Evolutionary conservation across 108 stramenopile genomes (phyloP).

Genomic region (Nitzschia putrida): DNA sequence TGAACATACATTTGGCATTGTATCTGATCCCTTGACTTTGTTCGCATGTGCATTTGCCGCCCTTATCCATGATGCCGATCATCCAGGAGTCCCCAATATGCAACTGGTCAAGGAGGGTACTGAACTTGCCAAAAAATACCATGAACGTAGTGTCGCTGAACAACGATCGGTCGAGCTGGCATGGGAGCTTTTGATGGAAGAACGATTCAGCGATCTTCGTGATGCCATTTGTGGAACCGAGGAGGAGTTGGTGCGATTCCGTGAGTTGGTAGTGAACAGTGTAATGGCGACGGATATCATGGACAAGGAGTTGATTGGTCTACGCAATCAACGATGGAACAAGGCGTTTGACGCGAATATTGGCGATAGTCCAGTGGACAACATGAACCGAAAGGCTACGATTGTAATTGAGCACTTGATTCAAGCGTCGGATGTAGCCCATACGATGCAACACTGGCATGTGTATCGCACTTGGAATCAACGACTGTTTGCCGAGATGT

Average conservation of each 20-base stretch:
- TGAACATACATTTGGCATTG: slow-evolving; percentile 18
- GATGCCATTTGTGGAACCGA: background rate
- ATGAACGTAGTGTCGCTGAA: slow-evolving; percentile 47
- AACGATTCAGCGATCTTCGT: slow-evolving; percentile 28
- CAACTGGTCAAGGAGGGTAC: slow-evolving; percentile 50
- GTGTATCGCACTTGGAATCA: slow-evolving; percentile 21
- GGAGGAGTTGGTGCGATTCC: slow-evolving; percentile 15
- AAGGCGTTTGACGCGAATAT: slow-evolving; percentile 8
- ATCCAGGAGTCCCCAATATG: slow-evolving; percentile 46
- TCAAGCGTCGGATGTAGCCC: slow-evolving; percentile 24
- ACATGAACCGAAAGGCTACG: slow-evolving; percentile 19
- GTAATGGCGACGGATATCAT: slow-evolving; percentile 29
- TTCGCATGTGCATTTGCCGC: slow-evolving; percentile 13
- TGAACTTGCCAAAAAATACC: slow-evolving; percentile 44
- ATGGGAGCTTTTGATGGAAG: slow-evolving; percentile 39
- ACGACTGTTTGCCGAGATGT: slow-evolving; percentile 23
- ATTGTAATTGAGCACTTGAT: slow-evolving; percentile 26
- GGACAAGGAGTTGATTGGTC: slow-evolving; percentile 12
- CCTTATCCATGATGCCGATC: slow-evolving; percentile 17
- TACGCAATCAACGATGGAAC: slow-evolving; percentile 21
- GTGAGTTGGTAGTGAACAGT: slow-evolving; percentile 20
- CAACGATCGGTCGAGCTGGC: slow-evolving; percentile 48
- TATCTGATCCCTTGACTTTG: slow-evolving; percentile 12
- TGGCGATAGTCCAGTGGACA: background rate
- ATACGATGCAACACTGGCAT: slow-evolving; percentile 31